A percentile compares a stretch with the other conserved stretches of the same genome.
phyloP scores from a whole-genome alignment of 192 early-diverging fungal species.

The Backusella australiensis region DNA sequence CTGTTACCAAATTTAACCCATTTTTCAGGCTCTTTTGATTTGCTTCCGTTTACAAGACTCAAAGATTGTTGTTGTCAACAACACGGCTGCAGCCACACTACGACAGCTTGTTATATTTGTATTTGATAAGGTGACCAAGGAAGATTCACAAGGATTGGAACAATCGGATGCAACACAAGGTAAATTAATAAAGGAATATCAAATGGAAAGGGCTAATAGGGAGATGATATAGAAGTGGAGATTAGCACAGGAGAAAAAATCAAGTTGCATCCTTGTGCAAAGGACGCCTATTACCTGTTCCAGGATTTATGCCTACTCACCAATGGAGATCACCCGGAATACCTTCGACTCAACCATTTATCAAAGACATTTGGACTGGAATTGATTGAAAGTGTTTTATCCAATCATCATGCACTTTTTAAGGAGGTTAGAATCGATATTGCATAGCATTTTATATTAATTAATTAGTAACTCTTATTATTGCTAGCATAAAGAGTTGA shows the following conservation, averaged over 20 bases:
- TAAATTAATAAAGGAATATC: not conserved
- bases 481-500: constrained; percentile 68
- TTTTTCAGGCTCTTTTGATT: constrained; percentile 65
- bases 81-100: constrained; percentile 84
- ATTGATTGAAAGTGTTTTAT: constrained; percentile 87
- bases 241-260: constrained; percentile 23
- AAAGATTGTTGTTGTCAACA: constrained; percentile 75
- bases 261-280: constrained; percentile 56
- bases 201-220: not conserved
- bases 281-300: constrained; percentile 88
- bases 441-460: not conserved
- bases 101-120: constrained; percentile 80
- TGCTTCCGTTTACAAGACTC: constrained; percentile 86
- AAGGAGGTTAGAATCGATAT: constrained; percentile 46
- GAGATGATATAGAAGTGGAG: not conserved
- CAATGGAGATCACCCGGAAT: constrained; percentile 63
- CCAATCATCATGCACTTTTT: constrained; percentile 77
- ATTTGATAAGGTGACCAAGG: constrained; percentile 79
- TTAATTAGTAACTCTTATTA: not conserved
- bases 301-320: constrained; percentile 87
- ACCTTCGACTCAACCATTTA: constrained; percentile 46
- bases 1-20: not conserved
- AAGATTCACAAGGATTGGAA: constrained; percentile 46
- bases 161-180: constrained; percentile 15
- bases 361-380: constrained; percentile 85